These are phyloP conservation scores for Fusarium robinianum DNA, from an alignment of 2,329 filamentous ascomycete genomes.

Conservation along the genomic window DNA sequence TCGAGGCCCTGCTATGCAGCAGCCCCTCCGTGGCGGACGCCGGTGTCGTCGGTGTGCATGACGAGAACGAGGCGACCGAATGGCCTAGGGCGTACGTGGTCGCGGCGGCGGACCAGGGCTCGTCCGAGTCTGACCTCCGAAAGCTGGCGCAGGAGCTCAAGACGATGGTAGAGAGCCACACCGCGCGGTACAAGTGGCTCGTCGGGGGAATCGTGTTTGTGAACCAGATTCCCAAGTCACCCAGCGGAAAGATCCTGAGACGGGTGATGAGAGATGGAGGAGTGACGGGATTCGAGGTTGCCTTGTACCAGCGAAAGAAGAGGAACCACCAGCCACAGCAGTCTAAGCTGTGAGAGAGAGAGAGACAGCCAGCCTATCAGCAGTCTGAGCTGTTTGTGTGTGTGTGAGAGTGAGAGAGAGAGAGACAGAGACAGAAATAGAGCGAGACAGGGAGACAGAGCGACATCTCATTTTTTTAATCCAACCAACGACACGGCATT, in stretches of 20 bases:
- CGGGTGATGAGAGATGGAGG: constrained; percentile 49
- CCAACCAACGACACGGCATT: too few relatives aligned
- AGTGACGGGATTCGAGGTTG: constrained; percentile 41
- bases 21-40: constrained; percentile 60
- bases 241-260: constrained; percentile 55
- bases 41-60: constrained; percentile 65
- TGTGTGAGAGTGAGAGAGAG: too few relatives aligned
- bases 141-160: constrained; percentile 59
- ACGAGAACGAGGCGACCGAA: constrained; percentile 63
- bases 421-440: too few relatives aligned
- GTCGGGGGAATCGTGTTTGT: constrained; percentile 73
- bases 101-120: constrained; percentile 32
- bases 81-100: constrained; percentile 67
- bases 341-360: constrained; percentile 6
- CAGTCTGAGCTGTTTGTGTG: too few relatives aligned
- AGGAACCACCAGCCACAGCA: constrained; percentile 28
- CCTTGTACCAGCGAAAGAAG: constrained; percentile 35
- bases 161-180: constrained; percentile 60
- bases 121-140: constrained; percentile 44
- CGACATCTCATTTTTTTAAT: too few relatives aligned
- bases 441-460: too few relatives aligned
- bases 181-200: constrained; percentile 68
- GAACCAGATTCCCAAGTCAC: constrained; percentile 72
- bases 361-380: too few relatives aligned
- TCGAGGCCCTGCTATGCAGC: constrained; percentile 45